phyloP scores from a whole-genome alignment of 495 filamentous ascomycete species.

The Alectoria sarmentosa region DNA sequence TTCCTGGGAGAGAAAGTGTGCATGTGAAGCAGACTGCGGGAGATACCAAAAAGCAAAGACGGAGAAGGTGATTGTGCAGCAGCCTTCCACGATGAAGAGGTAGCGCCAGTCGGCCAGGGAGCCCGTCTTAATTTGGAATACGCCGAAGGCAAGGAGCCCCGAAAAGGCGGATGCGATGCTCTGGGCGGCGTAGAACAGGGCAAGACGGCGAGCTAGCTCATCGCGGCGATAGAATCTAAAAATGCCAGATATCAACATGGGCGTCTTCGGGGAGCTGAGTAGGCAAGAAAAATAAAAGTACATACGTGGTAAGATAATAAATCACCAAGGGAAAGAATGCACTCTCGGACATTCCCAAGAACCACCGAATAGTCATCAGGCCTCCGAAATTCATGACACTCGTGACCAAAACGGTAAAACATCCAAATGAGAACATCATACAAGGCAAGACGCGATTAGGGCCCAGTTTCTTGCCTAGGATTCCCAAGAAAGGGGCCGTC shows the following conservation, averaged over 20 bases:
- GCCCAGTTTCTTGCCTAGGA: constrained; percentile 62
- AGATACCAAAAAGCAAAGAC: constrained; percentile 66
- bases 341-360: constrained; percentile 64
- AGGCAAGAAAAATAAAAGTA: not conserved
- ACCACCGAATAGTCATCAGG: constrained; percentile 57
- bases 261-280: rapidly evolving
- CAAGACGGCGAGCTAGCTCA: constrained; percentile 68
- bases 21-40: constrained; percentile 54
- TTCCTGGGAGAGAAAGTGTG: constrained; percentile 53
- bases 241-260: not conserved
- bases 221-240: constrained; percentile 62
- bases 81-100: constrained; percentile 71
- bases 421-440: constrained; percentile 62
- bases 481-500: constrained; percentile 56
- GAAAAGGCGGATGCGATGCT: constrained; percentile 69
- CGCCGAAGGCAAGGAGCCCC: constrained; percentile 66
- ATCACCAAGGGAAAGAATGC: constrained; percentile 69
- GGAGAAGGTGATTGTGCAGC: constrained; percentile 54
- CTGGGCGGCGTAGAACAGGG: constrained; percentile 71
- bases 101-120: constrained; percentile 58
- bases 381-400: constrained; percentile 56
- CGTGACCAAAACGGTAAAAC: constrained; percentile 49
- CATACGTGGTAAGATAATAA: constrained; percentile 45
- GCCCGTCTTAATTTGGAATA: constrained; percentile 61
- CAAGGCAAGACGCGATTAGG: constrained; percentile 56